Percentiles rank a stretch among this genome's conserved stretches.
phyloP scores from a whole-genome alignment of 257 asterid genomes.

The Forsythia suspensa region DNA sequence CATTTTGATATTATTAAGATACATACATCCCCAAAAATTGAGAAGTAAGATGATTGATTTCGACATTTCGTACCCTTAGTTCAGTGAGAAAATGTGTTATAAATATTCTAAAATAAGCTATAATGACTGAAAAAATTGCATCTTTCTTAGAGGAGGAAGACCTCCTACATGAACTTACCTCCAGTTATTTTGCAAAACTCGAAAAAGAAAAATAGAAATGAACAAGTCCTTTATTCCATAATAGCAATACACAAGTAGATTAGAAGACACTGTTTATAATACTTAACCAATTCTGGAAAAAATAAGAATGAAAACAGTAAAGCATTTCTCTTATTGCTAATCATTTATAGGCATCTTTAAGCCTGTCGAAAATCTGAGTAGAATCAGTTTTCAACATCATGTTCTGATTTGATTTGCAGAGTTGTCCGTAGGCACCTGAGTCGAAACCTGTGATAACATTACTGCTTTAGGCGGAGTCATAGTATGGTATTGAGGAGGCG shows the following conservation, averaged over 20 bases:
- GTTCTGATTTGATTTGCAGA: constrained; percentile 27
- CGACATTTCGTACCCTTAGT: no score
- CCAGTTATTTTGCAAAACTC: no score
- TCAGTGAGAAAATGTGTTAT: no score
- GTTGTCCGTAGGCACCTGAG: constrained; percentile 39
- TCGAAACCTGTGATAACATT: constrained; percentile 45
- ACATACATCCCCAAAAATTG: no score
- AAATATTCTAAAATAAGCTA: no score
- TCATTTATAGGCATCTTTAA: background rate
- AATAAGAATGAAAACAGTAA: background rate
- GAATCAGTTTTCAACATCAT: background rate
- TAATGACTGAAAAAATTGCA: no score
- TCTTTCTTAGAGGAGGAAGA: no score
- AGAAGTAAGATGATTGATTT: no score
- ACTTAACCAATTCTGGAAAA: background rate
- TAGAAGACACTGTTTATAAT: background rate
- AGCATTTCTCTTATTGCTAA: background rate
- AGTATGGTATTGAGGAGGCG: constrained; percentile 64
- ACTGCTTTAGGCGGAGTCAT: constrained; percentile 58
- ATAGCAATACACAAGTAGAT: background rate
- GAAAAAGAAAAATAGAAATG: background rate
- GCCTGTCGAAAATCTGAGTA: background rate
- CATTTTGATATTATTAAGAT: no score
- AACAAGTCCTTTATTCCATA: background rate
- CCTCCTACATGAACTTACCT: no score